These are phyloP conservation scores for Talaromyces islandicus DNA, from an alignment of 2,329 filamentous ascomycete species.

Conservation along the genomic window DNA sequence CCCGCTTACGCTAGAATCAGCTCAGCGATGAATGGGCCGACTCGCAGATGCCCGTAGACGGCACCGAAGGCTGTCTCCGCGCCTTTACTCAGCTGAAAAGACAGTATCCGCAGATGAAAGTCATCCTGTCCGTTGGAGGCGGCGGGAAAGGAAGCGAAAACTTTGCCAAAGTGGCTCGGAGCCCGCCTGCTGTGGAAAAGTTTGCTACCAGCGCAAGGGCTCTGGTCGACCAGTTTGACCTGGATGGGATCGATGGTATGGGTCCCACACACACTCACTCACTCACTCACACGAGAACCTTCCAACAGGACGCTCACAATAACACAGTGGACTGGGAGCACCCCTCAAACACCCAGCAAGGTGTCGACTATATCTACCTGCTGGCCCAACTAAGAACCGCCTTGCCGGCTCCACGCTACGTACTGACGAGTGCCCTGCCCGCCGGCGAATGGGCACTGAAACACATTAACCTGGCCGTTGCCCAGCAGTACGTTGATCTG, in stretches of 20 bases:
- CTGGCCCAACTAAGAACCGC: constrained; percentile 60
- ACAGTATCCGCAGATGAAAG: constrained; percentile 62
- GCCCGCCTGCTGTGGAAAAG: constrained; percentile 55
- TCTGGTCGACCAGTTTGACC: constrained; percentile 63
- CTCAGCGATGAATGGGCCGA: constrained; percentile 76
- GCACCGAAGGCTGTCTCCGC: constrained; percentile 63
- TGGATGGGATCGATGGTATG: constrained; percentile 73
- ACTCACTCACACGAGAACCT: not conserved
- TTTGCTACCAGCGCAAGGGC: constrained; percentile 64
- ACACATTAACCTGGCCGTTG: constrained; percentile 60
- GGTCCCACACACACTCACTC: not conserved
- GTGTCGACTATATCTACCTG: constrained; percentile 63
- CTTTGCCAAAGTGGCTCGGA: constrained; percentile 62
- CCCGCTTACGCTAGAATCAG: constrained; percentile 38
- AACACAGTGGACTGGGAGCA: constrained; percentile 72
- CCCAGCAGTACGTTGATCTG: constrained; percentile 63
- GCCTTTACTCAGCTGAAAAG: constrained; percentile 69
- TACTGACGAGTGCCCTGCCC: constrained; percentile 67
- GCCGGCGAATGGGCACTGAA: constrained; percentile 60
- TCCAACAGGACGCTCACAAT: too few species aligned
- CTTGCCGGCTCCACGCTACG: constrained; percentile 62
- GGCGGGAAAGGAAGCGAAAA: constrained; percentile 56
- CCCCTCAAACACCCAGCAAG: constrained; percentile 60
- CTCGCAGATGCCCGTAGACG: constrained; percentile 64
- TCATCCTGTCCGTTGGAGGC: constrained; percentile 74